Evolutionary conservation across 2,329 filamentous ascomycete species (phyloP).

Genomic region (Helicocarpus griseus): DNA sequence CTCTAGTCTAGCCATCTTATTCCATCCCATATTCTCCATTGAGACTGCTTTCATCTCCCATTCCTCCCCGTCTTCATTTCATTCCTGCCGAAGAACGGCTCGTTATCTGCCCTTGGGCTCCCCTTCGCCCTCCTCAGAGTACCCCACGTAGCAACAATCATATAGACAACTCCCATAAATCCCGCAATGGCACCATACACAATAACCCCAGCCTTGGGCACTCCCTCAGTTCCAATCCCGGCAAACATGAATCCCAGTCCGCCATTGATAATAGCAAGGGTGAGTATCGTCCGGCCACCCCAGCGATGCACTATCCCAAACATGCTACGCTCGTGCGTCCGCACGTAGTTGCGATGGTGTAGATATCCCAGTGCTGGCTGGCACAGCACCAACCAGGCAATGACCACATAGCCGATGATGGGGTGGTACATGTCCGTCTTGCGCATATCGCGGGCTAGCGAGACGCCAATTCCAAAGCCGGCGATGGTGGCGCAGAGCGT

Average conservation of each 20-base stretch:
- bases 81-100: background rate
- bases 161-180: conserved; percentile 37
- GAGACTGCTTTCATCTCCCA: background rate
- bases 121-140: background rate
- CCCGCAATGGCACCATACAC: conserved; percentile 43
- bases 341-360: conserved; percentile 44
- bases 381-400: conserved; percentile 45
- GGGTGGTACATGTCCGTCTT: conserved; percentile 37
- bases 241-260: conserved; percentile 44
- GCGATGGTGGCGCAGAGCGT: conserved; percentile 39
- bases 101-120: background rate
- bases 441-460: conserved; percentile 33
- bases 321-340: conserved; percentile 34
- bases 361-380: conserved; percentile 43
- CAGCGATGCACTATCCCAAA: conserved; percentile 43
- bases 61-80: background rate
- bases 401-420: conserved; percentile 45
- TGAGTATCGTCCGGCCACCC: conserved; percentile 43
- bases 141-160: conserved; percentile 14
- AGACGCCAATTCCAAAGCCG: conserved; percentile 43
- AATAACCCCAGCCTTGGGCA: conserved; percentile 22
- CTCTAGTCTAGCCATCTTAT: too few relatives aligned
- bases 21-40: background rate
- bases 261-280: conserved; percentile 48
- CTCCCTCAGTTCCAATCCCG: conserved; percentile 27